These are phyloP conservation scores for Gossypium gossypioides DNA, from an alignment of 441 rosid species.

Conservation along the genomic window DNA sequence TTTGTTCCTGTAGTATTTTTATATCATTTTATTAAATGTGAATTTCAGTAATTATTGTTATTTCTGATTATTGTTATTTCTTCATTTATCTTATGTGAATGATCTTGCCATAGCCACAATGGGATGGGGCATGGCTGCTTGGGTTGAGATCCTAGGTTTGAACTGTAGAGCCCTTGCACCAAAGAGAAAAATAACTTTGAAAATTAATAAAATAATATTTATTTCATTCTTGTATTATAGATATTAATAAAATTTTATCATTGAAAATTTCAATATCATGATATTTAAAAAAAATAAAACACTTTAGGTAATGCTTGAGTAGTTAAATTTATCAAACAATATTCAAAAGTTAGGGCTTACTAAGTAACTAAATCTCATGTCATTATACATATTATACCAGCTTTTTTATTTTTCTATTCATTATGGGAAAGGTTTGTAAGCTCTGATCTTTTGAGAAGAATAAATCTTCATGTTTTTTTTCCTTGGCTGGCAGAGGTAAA, in stretches of 20 bases:
- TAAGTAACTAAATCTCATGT: neutral
- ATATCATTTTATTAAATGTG: neutral
- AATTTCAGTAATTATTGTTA: neutral
- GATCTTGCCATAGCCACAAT: neutral
- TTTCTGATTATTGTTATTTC: neutral
- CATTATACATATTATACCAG: neutral
- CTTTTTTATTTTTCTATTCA: neutral
- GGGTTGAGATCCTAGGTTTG: neutral
- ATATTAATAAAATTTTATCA: neutral
- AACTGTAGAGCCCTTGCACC: neutral
- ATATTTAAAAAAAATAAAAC: neutral
- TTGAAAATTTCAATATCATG: neutral
- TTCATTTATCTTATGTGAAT: neutral
- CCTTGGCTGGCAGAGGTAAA: neutral
- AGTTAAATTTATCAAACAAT: neutral
- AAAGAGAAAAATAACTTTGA: neutral
- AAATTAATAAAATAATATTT: neutral
- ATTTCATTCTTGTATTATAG: neutral
- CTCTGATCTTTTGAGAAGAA: neutral
- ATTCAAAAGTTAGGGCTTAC: neutral
- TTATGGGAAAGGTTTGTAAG: neutral
- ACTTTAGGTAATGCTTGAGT: neutral
- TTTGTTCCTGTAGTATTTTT: neutral
- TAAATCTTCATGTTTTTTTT: neutral
- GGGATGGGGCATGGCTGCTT: neutral